Conservation (phyloP, 2,329 filamentous ascomycete genomes). For the Paecilomyces dactylethromorphus region DNA sequence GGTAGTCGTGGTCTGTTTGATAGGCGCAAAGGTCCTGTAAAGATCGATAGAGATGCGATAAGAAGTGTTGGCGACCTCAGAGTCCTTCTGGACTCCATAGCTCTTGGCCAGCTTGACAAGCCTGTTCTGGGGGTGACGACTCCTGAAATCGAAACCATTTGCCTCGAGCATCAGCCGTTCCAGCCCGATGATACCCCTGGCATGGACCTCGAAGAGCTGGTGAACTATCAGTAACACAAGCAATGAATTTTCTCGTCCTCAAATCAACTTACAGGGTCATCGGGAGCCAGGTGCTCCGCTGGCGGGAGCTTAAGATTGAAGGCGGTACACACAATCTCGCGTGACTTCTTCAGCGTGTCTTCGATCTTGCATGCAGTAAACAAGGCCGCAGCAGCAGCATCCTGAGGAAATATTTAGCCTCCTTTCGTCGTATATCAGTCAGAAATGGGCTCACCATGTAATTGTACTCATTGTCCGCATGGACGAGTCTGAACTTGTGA, state of each 20-base stretch:
- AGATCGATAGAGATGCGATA: conserved; percentile 83
- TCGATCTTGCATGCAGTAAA: conserved; percentile 96
- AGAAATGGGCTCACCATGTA: conserved; percentile 44
- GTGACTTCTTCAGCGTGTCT: conserved; percentile 94
- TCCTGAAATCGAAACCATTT: conserved; percentile 88
- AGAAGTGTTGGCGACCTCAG: conserved; percentile 57
- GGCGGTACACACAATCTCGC: conserved; percentile 82
- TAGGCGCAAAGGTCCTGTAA: conserved; percentile 85
- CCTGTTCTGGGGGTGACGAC: conserved; percentile 76
- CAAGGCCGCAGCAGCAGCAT: conserved; percentile 79
- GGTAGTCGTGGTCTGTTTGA: conserved; percentile 83
- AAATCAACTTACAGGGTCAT: conserved; percentile 62
- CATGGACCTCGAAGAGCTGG: conserved; percentile 73
- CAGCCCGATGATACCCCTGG: conserved; percentile 77
- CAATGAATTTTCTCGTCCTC: not conserved
- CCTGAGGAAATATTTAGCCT: conserved; percentile 40
- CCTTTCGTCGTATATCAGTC: not conserved
- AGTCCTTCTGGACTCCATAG: conserved; percentile 48
- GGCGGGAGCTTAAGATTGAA: conserved; percentile 72
- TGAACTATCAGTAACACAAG: not conserved
- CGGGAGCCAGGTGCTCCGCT: conserved; percentile 64
- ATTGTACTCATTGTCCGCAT: conserved; percentile 79
- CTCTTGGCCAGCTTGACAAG: conserved; percentile 70
- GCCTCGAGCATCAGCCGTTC: conserved; percentile 91
- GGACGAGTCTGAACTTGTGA: conserved; percentile 83